These are phyloP conservation scores for Phytophthora citricola DNA, from an alignment of 352 stramenopile genomes.

Conservation along the genomic window DNA sequence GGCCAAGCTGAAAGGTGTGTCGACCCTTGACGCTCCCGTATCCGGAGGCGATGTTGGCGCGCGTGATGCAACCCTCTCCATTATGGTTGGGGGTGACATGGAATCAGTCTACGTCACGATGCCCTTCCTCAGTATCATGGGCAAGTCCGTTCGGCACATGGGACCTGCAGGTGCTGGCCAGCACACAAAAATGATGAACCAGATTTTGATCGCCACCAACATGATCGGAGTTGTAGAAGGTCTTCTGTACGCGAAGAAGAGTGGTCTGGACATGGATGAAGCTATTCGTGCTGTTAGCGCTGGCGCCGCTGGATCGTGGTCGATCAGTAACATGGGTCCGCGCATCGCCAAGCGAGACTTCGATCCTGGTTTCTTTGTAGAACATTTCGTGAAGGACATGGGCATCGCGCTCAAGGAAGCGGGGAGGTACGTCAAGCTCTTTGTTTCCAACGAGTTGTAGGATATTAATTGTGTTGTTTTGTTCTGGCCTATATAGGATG, in stretches of 20 bases:
- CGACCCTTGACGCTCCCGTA: conserved; percentile 83
- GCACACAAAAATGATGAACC: conserved; percentile 94
- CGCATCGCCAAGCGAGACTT: conserved; percentile 91
- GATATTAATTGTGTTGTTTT: conserved; percentile 1
- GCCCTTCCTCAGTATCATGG: conserved; percentile 90
- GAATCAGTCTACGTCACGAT: conserved; percentile 81
- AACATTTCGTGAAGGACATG: conserved; percentile 93
- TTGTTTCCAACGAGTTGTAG: not conserved
- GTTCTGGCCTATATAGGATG: conserved; percentile 57
- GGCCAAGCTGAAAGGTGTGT: conserved; percentile 75
- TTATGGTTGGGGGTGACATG: conserved; percentile 92
- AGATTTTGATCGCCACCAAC: conserved; percentile 89
- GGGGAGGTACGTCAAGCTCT: conserved; percentile 46
- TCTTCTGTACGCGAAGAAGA: conserved; percentile 89
- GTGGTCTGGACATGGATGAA: conserved; percentile 89
- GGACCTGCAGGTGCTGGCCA: conserved; percentile 82
- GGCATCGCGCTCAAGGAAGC: conserved; percentile 90
- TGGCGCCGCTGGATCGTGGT: conserved; percentile 89
- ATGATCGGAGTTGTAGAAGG: conserved; percentile 92
- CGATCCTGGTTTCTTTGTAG: conserved; percentile 91
- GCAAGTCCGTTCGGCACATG: conserved; percentile 92
- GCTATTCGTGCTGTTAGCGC: conserved; percentile 86
- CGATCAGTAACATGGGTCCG: conserved; percentile 90
- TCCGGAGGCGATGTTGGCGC: conserved; percentile 91
- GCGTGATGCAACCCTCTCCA: conserved; percentile 84